A percentile compares a stretch with the other conserved stretches of the same genome.
phyloP scores from a whole-genome alignment of 1,139 yeast species.

The Debaryomyces subglobosus region DNA sequence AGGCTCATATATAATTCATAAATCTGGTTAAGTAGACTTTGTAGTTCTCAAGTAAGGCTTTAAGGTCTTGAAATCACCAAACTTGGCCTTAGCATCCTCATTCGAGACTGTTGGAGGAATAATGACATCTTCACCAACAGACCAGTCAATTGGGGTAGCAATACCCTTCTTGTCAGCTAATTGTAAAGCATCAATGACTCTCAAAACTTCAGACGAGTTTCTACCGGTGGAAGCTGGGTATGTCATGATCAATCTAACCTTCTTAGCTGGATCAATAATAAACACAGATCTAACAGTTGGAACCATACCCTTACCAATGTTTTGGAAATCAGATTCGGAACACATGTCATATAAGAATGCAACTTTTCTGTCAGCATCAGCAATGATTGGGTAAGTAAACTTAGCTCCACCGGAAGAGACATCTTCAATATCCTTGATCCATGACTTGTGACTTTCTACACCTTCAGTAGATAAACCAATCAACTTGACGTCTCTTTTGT shows the following conservation, averaged over 20 bases:
- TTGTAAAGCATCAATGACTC: constrained; percentile 87
- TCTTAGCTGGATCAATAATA: constrained; percentile 84
- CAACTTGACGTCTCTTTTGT: constrained; percentile 76
- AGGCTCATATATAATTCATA: neutral
- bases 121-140: constrained; percentile 82
- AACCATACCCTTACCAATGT: constrained; percentile 67
- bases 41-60: constrained; percentile 83
- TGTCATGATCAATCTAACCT: constrained; percentile 76
- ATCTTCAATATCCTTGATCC: constrained; percentile 90
- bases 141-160: constrained; percentile 81
- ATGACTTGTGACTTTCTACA: constrained; percentile 71
- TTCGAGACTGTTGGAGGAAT: constrained; percentile 83
- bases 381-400: constrained; percentile 84
- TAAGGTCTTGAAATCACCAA: constrained; percentile 77
- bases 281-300: constrained; percentile 88
- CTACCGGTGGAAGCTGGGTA: constrained; percentile 94
- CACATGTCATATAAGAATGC: constrained; percentile 88
- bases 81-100: constrained; percentile 79
- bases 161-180: constrained; percentile 76
- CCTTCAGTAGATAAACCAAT: constrained; percentile 85
- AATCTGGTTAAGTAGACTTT: constrained; percentile 20
- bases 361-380: constrained; percentile 78
- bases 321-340: constrained; percentile 83
- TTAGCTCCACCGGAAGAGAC: constrained; percentile 60
- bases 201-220: constrained; percentile 83